Percentiles rank a stretch among this genome's conserved stretches.
Evolutionary conservation across 805 yeast genomes (phyloP).

Genomic region (Scheffersomyces lignosus): DNA sequence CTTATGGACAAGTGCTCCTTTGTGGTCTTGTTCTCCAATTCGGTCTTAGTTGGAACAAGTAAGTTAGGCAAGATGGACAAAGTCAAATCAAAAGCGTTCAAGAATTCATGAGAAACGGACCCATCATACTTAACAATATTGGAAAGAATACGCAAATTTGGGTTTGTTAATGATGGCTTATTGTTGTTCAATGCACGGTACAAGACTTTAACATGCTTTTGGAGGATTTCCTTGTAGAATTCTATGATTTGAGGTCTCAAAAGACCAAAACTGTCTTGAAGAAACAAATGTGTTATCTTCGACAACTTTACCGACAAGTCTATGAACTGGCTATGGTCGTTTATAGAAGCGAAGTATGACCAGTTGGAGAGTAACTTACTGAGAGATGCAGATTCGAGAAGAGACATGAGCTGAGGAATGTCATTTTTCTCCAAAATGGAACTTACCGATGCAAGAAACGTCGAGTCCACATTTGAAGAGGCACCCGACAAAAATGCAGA

Average conservation of each 20-base stretch:
- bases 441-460: slow-evolving; percentile 11
- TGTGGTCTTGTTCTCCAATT: slow-evolving; percentile 36
- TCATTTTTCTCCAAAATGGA: slow-evolving; percentile 9
- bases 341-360: slow-evolving; percentile 43
- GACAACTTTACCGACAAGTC: slow-evolving; percentile 43
- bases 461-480: slow-evolving; percentile 13
- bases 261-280: slow-evolving; percentile 15
- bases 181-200: slow-evolving; percentile 64
- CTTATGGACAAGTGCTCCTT: slow-evolving; percentile 50
- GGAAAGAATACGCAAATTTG: slow-evolving; percentile 57
- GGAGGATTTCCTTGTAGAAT: slow-evolving; percentile 53
- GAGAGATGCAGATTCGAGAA: slow-evolving; percentile 29
- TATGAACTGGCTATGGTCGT: slow-evolving; percentile 54
- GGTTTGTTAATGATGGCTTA: slow-evolving; percentile 60
- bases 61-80: slow-evolving; percentile 62
- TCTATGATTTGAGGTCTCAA: slow-evolving; percentile 22
- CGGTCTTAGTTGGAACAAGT: slow-evolving; percentile 52
- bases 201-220: slow-evolving; percentile 58
- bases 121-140: slow-evolving; percentile 53
- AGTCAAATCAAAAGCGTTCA: slow-evolving; percentile 67
- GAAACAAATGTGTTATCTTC: slow-evolving; percentile 18
- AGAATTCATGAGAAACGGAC: slow-evolving; percentile 53
- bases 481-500: slow-evolving; percentile 1
- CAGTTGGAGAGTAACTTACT: slow-evolving; percentile 39
- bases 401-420: slow-evolving; percentile 17